Conservation (phyloP, 1,284 basidiomycete species). For the Microbotryomycetes sp. region DNA sequence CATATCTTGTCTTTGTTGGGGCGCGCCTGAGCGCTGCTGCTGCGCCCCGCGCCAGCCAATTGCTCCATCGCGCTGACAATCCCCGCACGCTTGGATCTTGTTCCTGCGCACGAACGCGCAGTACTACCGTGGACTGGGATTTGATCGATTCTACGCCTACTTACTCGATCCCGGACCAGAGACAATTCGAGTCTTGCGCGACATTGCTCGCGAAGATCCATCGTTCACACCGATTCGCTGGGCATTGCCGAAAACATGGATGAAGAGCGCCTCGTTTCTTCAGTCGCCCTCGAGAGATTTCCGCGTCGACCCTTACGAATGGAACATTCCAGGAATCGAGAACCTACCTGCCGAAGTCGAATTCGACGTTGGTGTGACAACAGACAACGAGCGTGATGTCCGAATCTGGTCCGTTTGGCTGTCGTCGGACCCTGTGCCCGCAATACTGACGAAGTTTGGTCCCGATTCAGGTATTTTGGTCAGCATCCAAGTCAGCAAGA, state of each 20-base stretch:
- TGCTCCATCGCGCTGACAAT: not conserved
- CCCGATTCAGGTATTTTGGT: conserved; percentile 2
- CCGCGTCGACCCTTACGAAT: conserved; percentile 1
- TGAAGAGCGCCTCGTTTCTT: not conserved
- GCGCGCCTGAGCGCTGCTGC: not conserved
- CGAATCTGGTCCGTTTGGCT: conserved; percentile 2
- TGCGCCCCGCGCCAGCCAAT: not conserved
- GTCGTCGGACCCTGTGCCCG: too few relatives aligned
- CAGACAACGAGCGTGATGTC: not conserved
- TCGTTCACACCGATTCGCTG: conserved; percentile 6
- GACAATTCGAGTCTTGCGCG: conserved; percentile 6
- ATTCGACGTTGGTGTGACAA: not conserved
- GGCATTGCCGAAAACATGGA: conserved; percentile 5
- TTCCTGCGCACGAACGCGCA: not conserved
- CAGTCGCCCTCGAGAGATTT: not conserved
- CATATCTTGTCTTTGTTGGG: not conserved
- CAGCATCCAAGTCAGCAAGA: conserved; percentile 5
- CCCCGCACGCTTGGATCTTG: not conserved
- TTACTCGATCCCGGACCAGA: conserved; percentile 13
- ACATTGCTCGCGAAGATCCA: conserved; percentile 1
- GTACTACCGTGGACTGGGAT: conserved; percentile 11
- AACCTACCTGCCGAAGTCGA: not conserved
- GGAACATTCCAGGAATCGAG: conserved; percentile 5
- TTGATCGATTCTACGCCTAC: conserved; percentile 12
- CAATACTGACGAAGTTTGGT: too few relatives aligned